Evolutionary conservation across 306 rosid species (phyloP).

Genomic region (Cicer pinnatifidum): DNA sequence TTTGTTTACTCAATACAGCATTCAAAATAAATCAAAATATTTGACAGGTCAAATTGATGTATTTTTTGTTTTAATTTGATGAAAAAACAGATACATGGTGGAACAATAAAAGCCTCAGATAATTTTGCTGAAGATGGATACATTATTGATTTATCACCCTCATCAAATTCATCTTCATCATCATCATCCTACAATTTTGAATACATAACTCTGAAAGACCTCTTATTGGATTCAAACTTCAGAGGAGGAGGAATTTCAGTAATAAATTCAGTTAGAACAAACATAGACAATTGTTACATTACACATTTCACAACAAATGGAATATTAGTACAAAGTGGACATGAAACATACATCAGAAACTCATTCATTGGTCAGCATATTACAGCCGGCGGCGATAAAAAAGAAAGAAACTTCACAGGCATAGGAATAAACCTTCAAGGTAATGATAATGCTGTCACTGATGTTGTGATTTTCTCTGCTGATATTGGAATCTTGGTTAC

Average conservation of each 20-base stretch:
- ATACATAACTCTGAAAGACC: conserved; percentile 70
- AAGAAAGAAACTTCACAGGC: conserved; percentile 74
- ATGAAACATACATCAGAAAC: conserved; percentile 83
- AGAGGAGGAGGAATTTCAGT: conserved; percentile 86
- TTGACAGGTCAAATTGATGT: conserved; percentile 16
- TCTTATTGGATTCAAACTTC: conserved; percentile 75
- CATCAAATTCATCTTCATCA: conserved; percentile 49
- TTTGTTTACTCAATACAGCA: background rate
- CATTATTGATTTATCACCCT: conserved; percentile 70
- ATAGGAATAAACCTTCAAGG: conserved; percentile 72
- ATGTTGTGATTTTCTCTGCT: conserved; percentile 87
- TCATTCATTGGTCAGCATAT: conserved; percentile 90
- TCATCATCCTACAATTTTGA: conserved; percentile 75
- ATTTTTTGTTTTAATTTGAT: conserved; percentile 16
- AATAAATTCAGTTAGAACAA: conserved; percentile 74
- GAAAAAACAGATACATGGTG: conserved; percentile 80
- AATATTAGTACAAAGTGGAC: conserved; percentile 72
- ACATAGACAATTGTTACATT: conserved; percentile 86
- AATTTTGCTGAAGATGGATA: conserved; percentile 64
- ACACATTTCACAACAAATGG: conserved; percentile 83
- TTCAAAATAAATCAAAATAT: background rate
- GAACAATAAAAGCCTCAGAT: conserved; percentile 73
- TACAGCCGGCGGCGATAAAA: conserved; percentile 72
- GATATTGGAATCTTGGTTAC: conserved; percentile 63
- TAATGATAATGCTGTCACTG: conserved; percentile 82